Conservation (phyloP, 2,329 filamentous ascomycete genomes). For the Neofusicoccum sp. region DNA sequence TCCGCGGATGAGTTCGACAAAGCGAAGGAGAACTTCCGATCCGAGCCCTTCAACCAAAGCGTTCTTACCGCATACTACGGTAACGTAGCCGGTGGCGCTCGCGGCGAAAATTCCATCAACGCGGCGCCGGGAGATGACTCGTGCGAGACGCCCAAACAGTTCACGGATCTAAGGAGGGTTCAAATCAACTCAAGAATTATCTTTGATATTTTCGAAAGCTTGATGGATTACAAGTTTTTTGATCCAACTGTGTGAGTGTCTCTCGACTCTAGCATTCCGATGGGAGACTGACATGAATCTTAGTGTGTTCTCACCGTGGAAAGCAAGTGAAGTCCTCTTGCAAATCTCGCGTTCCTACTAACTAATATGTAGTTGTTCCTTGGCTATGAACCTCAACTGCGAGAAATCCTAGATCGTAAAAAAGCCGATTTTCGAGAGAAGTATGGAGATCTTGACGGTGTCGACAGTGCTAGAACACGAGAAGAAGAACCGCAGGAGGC, state of each 20-base stretch:
- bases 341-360: background rate
- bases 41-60: background rate
- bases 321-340: background rate
- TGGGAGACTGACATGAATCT: background rate
- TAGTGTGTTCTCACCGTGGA: background rate
- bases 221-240: too few species aligned
- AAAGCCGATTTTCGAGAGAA: background rate
- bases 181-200: background rate
- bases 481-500: background rate
- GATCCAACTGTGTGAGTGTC: too few species aligned
- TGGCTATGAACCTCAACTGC: background rate
- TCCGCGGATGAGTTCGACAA: background rate
- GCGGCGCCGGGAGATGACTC: background rate
- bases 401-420: background rate
- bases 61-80: background rate
- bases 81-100: background rate
- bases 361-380: background rate
- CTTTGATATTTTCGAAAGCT: background rate
- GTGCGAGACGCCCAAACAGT: background rate
- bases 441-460: background rate
- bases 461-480: background rate
- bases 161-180: background rate
- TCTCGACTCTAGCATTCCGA: too few species aligned
- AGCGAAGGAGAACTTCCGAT: background rate
- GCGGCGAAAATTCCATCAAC: background rate